Evolutionary conservation across 2,329 filamentous ascomycete genomes (phyloP), one percentile per base, ranked within the genome.

Genomic region (Graphiopsis chlorocephala): DNA sequence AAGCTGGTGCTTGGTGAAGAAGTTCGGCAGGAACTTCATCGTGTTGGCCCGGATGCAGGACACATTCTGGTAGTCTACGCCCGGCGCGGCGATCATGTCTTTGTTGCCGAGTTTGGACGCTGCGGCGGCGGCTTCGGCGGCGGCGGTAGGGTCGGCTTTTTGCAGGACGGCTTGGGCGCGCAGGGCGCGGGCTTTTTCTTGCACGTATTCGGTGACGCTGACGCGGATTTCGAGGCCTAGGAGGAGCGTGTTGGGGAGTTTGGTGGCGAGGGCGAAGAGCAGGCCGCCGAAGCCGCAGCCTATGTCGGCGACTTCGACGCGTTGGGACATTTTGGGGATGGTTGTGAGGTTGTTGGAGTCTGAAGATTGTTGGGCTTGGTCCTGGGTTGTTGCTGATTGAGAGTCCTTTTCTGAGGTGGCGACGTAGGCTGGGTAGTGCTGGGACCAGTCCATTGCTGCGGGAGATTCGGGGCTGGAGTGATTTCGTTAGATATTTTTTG

Each of bases 21-120:
- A 97, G 76, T 99, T 98, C 67, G 96, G 94, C n/a, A 99, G 83
- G 78, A 98, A 99, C 77, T 99, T 99, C 95, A 99, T 99, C 5
- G 92, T 92, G 81, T 99, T 99, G 69, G 92, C 91, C 67, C 95
- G 89, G 56, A 99, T 82, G 75, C 92, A 96, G 35, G 90, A 88
- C 62, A 94, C 89, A 77, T 99, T 99, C 74, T 96, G 90, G 77
- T 92, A 98, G 55, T 81, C 78, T 20, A 77, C 76, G 0, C 76
- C 71, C 17, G 77, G 47, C 71, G 70, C 33, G 4, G 28, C 28
- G 26, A 35, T 33, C 20, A 17, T 48, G 38, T 31, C 42, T 52
- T 47, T 31, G 38, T 35, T 23, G 45, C 25, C 38, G 35, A 17
- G 25, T 28, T 61, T 35, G 20, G 64, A 26, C 12, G 66, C 53